Base-by-base conservation (phyloP, 164 flowering plant species). In the Akebia trifoliata region DNA sequence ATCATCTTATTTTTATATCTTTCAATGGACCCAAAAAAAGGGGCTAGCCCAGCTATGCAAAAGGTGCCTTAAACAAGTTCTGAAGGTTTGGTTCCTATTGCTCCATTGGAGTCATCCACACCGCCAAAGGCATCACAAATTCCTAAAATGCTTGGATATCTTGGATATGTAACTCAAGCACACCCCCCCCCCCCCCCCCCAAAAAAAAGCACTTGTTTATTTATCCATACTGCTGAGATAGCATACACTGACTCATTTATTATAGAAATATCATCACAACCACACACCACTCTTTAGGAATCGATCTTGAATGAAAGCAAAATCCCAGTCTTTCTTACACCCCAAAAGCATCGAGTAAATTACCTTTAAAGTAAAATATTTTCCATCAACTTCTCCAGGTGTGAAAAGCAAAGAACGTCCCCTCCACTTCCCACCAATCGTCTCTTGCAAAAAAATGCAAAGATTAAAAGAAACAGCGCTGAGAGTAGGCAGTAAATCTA, bases 361-460 rank as follows among this genome's bases (percentile, higher is more conserved):
- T 80, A 78, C 85, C 85, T 82, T 74, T 46, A 6, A 55, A 18
- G 18, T 29, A 30, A 18, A 45, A 53, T 24, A 14, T 40, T 35
- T 35, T n/a, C 52, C 59, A 66, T 70, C 76, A 73, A 47, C 54
- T 71, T 74, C 89, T 77, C 70, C 81, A 14, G 72, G 73, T 69
- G 70, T 65, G 76, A 76, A 76, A 77, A 75, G 84, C 76, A 71
- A 80, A 78, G 77, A 76, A 63, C 60, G 64, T 51, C 82, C 70
- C 72, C 74, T 76, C 81, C 78, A 72, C 80, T 73, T 73, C 77
- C 81, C 74, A 81, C 82, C 85, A 68, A 67, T 59, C 66, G 63
- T 50, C 79, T 77, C 86, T 83, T 79, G 92, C 87, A 85, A 78
- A 83, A 87, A 81, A 83, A 79, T 57, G 58, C 61, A 50, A 74